Base-by-base conservation (phyloP, 345 rosid genomes). In the Odontarrhena argentea region DNA sequence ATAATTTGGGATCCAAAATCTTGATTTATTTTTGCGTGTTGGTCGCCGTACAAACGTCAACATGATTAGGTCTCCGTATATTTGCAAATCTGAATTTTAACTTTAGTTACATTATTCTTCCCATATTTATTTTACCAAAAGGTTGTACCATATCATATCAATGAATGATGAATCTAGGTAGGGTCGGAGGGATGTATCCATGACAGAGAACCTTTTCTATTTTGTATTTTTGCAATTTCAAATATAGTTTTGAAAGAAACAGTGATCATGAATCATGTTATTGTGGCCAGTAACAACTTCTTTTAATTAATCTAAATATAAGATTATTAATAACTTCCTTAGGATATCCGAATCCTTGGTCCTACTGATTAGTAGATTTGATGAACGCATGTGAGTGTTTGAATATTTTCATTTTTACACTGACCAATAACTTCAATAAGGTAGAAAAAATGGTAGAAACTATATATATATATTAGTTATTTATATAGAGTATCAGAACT, bases 1-100 rank as follows among this genome's bases (percentile, higher is more conserved):
- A 74, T 32, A 46, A 46, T 74, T 46, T 28, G 63, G 18, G 35
- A 43, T 60, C 38, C 11, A 45, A 67, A 46, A 46, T 74, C 45
- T 67, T 60, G 60, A 67, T 43, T 67, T 32, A 32, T 32, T 60
- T 28, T 8, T 60, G 77, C 73, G 68, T 67, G 73, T 60, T 67
- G 68, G 63, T 67, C 73, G 63, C 73, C 77, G 73, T 74, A 74
- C 77, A 74, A 59, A 64, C 60, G 65, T 65, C 66, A 57, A 66
- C 44, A 67, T 59, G 63, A 73, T 60, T 73, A 52, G 73, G 73
- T 62, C 64, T 67, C 73, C 73, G 68, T 67, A 67, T 67, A 67
- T 53, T 37, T 24, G 73, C 73, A 47, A 59, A 74, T 67, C 63
- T 15, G 13, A 7, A 43, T 66, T 59, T 59, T 66, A 43, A 49